Conservation (phyloP, 441 rosid species). For the Erodium moschatum region DNA sequence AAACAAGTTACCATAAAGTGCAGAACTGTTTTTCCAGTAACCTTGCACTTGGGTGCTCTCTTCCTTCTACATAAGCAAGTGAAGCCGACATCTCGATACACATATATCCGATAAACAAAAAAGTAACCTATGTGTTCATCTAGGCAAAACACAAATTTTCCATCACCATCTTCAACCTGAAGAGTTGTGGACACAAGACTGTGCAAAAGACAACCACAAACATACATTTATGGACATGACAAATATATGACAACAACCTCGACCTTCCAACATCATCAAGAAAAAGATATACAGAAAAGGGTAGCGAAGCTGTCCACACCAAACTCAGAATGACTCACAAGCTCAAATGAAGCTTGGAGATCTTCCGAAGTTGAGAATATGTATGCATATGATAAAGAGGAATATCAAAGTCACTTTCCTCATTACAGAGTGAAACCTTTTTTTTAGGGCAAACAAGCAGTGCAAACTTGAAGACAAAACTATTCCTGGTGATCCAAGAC, state of each 20-base stretch:
- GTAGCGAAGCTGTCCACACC: too few relatives aligned
- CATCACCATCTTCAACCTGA: conserved; percentile 3
- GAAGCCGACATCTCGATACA: too few relatives aligned
- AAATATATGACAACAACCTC: too few relatives aligned
- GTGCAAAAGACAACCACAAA: not conserved
- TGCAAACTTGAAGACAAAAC: conserved; percentile 3
- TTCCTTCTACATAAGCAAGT: too few relatives aligned
- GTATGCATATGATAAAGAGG: not conserved
- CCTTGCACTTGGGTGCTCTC: too few relatives aligned
- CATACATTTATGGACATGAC: not conserved
- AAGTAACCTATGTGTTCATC: not conserved
- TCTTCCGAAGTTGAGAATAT: not conserved
- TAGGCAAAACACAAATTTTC: not conserved
- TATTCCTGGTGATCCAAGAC: conserved; percentile 1
- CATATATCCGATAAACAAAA: too few relatives aligned
- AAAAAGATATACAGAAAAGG: not conserved
- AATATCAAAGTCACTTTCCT: not conserved
- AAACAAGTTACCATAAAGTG: too few relatives aligned
- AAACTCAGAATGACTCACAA: too few relatives aligned
- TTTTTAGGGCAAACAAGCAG: not conserved
- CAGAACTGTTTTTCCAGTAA: too few relatives aligned
- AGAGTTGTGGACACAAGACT: not conserved
- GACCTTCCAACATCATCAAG: not conserved
- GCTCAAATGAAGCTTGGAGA: not conserved
- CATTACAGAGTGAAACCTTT: not conserved